A percentile compares a stretch with the other conserved stretches of the same genome.
phyloP scores from a whole-genome alignment of 2,329 filamentous ascomycete genomes.

The Orbilia ellipsospora region DNA sequence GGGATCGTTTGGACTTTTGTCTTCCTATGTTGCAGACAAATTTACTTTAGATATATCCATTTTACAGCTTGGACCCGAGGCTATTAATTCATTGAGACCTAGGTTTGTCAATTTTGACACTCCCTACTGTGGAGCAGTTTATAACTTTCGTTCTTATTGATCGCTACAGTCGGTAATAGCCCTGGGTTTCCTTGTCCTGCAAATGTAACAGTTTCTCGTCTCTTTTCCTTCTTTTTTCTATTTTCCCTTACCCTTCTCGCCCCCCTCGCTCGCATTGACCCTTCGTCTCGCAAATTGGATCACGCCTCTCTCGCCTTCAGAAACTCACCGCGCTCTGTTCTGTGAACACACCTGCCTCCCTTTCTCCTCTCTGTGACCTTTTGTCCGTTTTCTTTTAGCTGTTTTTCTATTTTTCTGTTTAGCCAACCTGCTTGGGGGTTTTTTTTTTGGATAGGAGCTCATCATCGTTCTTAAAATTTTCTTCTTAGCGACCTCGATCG shows the following conservation, averaged over 20 bases:
- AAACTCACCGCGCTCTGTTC: slow-evolving; percentile 53
- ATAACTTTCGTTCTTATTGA: slow-evolving; percentile 31
- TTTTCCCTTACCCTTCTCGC: slow-evolving; percentile 11
- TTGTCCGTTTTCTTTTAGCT: slow-evolving; percentile 4
- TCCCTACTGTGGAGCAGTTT: slow-evolving; percentile 41
- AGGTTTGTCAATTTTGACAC: slow-evolving; percentile 47
- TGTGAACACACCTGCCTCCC: slow-evolving; percentile 46
- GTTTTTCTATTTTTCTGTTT: slow-evolving; percentile 13
- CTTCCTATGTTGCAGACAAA: background rate
- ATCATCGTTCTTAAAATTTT: slow-evolving; percentile 17
- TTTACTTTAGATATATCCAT: background rate
- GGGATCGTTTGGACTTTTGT: slow-evolving; percentile 4
- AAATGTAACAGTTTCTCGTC: slow-evolving; percentile 32
- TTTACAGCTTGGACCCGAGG: background rate
- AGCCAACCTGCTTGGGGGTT: slow-evolving; percentile 24
- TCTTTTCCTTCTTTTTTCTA: slow-evolving; percentile 25
- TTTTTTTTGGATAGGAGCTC: slow-evolving; percentile 52
- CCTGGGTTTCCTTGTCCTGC: slow-evolving; percentile 48
- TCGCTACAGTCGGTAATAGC: slow-evolving; percentile 40
- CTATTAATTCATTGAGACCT: slow-evolving; percentile 29
- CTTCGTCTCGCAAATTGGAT: slow-evolving; percentile 56
- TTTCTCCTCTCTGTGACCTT: slow-evolving; percentile 28
- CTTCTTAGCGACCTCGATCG: slow-evolving; percentile 48
- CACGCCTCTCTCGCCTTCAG: slow-evolving; percentile 51
- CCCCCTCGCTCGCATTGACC: slow-evolving; percentile 53